Percentiles rank a stretch among this genome's conserved stretches.
Evolutionary conservation across 208 protist species (phyloP).

Genomic region (Acanthamoeba triangularis): DNA sequence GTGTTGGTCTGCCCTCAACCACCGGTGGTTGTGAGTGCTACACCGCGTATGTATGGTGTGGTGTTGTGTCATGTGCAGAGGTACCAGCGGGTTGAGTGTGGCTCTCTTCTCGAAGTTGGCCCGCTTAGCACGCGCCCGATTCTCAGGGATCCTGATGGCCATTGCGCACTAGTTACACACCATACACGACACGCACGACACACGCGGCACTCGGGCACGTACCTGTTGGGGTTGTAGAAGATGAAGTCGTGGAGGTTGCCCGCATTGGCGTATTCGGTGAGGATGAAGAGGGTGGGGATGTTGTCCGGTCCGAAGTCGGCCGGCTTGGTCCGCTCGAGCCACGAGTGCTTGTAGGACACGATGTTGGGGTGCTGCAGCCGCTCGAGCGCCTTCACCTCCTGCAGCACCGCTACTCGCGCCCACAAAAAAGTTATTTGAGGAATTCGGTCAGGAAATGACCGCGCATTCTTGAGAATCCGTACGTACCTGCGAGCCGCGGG

Average conservation of each 20-base stretch:
- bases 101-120: background rate
- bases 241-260: constrained; percentile 76
- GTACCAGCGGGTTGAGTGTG: constrained; percentile 40
- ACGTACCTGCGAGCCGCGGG: constrained; percentile 17
- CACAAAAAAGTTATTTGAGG: background rate
- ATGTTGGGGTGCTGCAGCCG: constrained; percentile 55
- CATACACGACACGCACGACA: background rate
- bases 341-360: constrained; percentile 70
- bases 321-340: constrained; percentile 51
- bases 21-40: background rate
- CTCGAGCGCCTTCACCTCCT: constrained; percentile 50
- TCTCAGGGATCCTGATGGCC: background rate
- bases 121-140: background rate
- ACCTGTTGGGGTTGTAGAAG: constrained; percentile 50
- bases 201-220: too few species aligned
- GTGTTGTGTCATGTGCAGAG: too few species aligned
- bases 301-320: constrained; percentile 64
- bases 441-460: background rate
- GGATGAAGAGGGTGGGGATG: constrained; percentile 64
- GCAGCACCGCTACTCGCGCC: background rate
- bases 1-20: constrained; percentile 14
- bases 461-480: background rate
- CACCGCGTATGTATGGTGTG: too few species aligned
- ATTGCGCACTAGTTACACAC: background rate
- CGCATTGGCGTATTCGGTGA: constrained; percentile 63